Base-by-base conservation (phyloP, 305 asterid genomes). In the Fraxinus xanthoxyloides region DNA sequence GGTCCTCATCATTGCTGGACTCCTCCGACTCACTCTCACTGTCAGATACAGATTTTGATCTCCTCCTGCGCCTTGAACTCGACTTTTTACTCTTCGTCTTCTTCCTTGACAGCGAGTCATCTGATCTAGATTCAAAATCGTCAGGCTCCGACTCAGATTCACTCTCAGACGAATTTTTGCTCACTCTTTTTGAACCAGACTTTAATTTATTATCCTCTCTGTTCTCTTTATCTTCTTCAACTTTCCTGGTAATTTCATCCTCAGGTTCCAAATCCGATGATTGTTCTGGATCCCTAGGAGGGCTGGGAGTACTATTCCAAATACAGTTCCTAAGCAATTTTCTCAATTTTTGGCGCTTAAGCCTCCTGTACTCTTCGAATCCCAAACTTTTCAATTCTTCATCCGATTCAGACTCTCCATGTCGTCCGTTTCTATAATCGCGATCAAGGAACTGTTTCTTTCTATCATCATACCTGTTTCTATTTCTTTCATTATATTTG, bases 221-320 rank as follows among this genome's bases (percentile, higher is more conserved):
- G 13, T 61, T 72, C 59, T 73, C 83, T 34, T 86, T 86, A 12
- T 84, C 90, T 1, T 80, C 90, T 76, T 81, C 91, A 21, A 12
- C 88, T 8, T 40, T 89, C 75, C 38, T 28, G 75, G 75, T 13
- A 28, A 84, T 31, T 75, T 85, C 90, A 31, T 92, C 95, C 48
- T 86, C 93, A 3, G 84, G 13, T 65, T 89, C 90, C 24, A 77
- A 89, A 74, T 87, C 93, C 48, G 92, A 90, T 4, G 87, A 86
- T 3, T 85, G 92, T 78, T 86, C 81, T 7, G 92, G 90, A 85
- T 72, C 89, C 91, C 99, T 92, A 80, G 95, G 96, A 35, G 99
- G 99, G 79, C 99, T 96, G 70, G 99, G 99, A 1, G 99, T 94
- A 80, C 92, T 90, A 43, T 85, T 90, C 98, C 98, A 96, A 30